Evolutionary conservation across 2,329 filamentous ascomycete genomes (phyloP), one percentile per base, ranked within the genome.

Genomic region (Penicillium sp.): DNA sequence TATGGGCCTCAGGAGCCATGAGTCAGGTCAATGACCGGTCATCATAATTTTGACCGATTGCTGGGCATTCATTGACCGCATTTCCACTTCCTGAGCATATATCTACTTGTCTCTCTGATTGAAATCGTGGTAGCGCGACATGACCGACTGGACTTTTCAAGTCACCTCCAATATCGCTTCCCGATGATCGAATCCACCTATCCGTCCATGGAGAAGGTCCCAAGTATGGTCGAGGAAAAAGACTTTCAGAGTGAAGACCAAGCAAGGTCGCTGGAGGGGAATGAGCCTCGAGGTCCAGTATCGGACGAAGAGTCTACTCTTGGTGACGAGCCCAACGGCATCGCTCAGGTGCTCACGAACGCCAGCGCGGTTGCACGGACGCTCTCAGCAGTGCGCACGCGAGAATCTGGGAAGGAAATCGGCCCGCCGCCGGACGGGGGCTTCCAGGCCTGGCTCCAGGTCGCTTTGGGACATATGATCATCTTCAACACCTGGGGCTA

Each of bases 401-500:
- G 65, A 48, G 72, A 72, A 34, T 71, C 70, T 4, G 65, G 66
- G 4, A 68, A 62, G 52, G 67, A 71, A 36, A 54, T 70, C 10
- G 72, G 70, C 0, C 74, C 72, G 12, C 71, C 74, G 10, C 74
- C 74, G 5, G 74, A 84, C 50, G 81, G 81, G 7, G 82, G 82
- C 1, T 61, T 78, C 26, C 63, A 70, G 29, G 82, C 82, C n/a
- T 84, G 81, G 81, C 68, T 75, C 0, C 82, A 84, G 60, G 80
- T 80, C 3, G 71, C 75, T 2, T 71, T 81, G 10, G 76, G 71
- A 2, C 81, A 81, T 60, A 68, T 80, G 44, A 73, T 83, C 42
- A 80, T 81, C 59, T 80, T 84, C 65, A 83, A 79, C 58, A 81
- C 81, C 1, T 85, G 82, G 76, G 74, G 74, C 4, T 79, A 77